Base-by-base conservation (phyloP, 2,329 filamentous ascomycete species). In the Alternaria sp. region DNA sequence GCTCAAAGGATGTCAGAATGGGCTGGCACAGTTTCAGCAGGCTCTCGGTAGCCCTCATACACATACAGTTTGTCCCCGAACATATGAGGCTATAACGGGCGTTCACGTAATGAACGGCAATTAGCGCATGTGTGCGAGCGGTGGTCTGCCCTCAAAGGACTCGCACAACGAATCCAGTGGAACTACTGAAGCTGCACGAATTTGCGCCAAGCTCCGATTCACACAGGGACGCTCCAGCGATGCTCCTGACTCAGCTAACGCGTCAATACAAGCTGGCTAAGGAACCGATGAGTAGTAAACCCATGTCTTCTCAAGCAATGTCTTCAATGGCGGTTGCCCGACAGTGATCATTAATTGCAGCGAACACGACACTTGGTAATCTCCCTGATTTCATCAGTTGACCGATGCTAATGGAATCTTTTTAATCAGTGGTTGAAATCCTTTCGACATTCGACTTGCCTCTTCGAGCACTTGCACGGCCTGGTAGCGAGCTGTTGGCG, bases 91-190 rank as follows among this genome's bases (percentile, higher is more conserved):
- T 65, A 57, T 53, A 53, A 28, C 25, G 17, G 55, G 46, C 58
- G 56, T 52, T 56, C 44, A 28, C 40, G 45, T 57, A 61, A 56
- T 59, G 62, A 32, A 58, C 21, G 55, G 32, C 26, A 59, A 44
- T 52, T 58, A 45, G 62, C 43, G 44, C 44, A 59, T 36, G 40
- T 58, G 50, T 57, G 25, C 54, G 59, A 58, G 62, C 50, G 40
- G 51, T 60, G 54, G 45, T 60, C 45, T 65, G 52, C 59, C 28
- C 30, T 49, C 36, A 13, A 43, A 57, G 53, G 71, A 75, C 75
- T 76, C 73, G 72, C 68, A 77, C 73, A 73, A 67, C 65, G 59
- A 67, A 73, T 74, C 68, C 73, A 60, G 73, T 75, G 68, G 30
- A 63, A 74, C 72, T 73, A 70, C 71, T 73, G 67, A 73, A 74